Conservation (phyloP, 257 asterid genomes). For the Voacanga thouarsii region DNA sequence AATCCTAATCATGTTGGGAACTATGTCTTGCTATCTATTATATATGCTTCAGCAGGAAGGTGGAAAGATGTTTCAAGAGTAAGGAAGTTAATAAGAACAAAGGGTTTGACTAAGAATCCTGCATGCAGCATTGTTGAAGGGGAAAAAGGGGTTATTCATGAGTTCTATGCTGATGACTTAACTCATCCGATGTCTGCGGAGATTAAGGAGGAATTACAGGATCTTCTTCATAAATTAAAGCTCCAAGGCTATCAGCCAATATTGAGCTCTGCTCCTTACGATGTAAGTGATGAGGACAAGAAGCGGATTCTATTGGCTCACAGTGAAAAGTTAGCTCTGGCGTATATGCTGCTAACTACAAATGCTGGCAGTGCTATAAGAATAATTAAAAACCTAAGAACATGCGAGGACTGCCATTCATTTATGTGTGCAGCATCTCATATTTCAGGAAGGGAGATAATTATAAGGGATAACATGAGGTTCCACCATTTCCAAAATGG, state of each 20-base stretch:
- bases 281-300: constrained; percentile 64
- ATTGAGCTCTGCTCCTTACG: constrained; percentile 51
- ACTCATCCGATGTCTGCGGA: constrained; percentile 49
- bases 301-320: constrained; percentile 55
- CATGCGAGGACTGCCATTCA: constrained; percentile 81
- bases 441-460: constrained; percentile 53
- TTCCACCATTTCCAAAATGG: constrained; percentile 79
- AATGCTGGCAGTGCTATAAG: constrained; percentile 38
- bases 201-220: constrained; percentile 37
- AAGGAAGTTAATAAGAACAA: constrained; percentile 46
- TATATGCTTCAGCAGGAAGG: constrained; percentile 62
- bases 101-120: constrained; percentile 57
- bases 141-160: constrained; percentile 57
- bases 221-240: constrained; percentile 33
- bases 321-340: constrained; percentile 77
- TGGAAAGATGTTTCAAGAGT: constrained; percentile 67
- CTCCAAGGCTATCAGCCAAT: constrained; percentile 54
- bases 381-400: constrained; percentile 74
- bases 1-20: constrained; percentile 70
- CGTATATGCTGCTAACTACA: constrained; percentile 43
- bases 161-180: constrained; percentile 63
- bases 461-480: constrained; percentile 74
- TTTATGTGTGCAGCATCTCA: constrained; percentile 62
- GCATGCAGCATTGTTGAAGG: constrained; percentile 78
- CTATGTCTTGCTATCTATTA: constrained; percentile 61